Evolutionary conservation across 768 basidiomycete species (phyloP), one percentile per base, ranked within the genome.

Genomic region (Suillus brevipes): DNA sequence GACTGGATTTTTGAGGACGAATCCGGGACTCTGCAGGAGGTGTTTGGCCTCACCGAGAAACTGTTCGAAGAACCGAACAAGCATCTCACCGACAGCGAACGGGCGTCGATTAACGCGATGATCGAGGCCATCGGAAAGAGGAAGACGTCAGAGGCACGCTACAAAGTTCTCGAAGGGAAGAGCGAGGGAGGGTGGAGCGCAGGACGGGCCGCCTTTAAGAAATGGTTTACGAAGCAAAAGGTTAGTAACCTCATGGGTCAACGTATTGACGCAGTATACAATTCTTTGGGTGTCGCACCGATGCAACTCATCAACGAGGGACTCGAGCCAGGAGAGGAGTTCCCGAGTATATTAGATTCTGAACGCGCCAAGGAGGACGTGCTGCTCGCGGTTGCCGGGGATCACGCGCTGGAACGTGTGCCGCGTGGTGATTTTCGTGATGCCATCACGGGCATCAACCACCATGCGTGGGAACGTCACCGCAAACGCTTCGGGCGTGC

Each of bases 381-480:
- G 1, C n/a, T 23, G 47, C 10, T 49, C n/a, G 47, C 23, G 12
- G 6, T 49, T 13, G 4, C 4, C 3, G 47, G 47, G 1, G 47
- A 49, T 2, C n/a, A 49, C 47, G 47, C 47, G 0, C n/a, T 23
- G 10, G 47, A 49, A 12, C 47, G 12, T 4, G 4, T 1, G 10
- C n/a, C 12, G 23, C 60, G 60, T 28, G 60, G 60, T 3, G 42
- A 45, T 16, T 49, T 61, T 34, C 23, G 38, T 0, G 28, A 47
- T 2, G 36, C 40, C 2, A 2, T 1, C 0, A 18, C 13, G n/a
- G n/a, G n/a, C 25, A 52, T 63, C 31, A 28, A 50, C 3, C 62
- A 63, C 10, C 62, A 63, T 13, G 37, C 45, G 1, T 63, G 62
- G 62, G 62, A 63, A 37, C 62, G 62, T n/a, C 52, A 63, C 8